phyloP scores from a whole-genome alignment of 495 filamentous ascomycete genomes.

The Articulospora tetracladia region DNA sequence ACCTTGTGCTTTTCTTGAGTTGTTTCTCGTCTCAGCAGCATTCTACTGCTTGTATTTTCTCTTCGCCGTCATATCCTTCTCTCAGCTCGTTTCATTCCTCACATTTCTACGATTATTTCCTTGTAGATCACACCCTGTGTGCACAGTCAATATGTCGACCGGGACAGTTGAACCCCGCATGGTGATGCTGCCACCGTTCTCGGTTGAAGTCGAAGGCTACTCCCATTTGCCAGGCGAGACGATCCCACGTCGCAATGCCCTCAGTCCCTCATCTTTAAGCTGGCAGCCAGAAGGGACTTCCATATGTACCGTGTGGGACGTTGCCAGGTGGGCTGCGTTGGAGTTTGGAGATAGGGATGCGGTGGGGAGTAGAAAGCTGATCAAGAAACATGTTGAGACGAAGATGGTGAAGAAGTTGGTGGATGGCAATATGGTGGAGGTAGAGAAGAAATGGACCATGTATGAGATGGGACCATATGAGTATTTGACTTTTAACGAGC shows the following conservation, averaged over 20 bases:
- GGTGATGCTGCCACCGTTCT: conserved; percentile 49
- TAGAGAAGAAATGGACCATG: conserved; percentile 66
- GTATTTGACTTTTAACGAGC: conserved; percentile 59
- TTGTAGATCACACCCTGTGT: too few relatives aligned
- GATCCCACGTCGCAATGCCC: conserved; percentile 54
- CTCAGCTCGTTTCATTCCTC: too few relatives aligned
- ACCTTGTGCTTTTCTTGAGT: too few relatives aligned
- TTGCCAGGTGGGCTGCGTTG: conserved; percentile 47
- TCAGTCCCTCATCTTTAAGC: conserved; percentile 47
- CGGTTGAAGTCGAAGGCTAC: conserved; percentile 46
- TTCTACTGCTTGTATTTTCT: too few relatives aligned
- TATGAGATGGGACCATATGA: conserved; percentile 59
- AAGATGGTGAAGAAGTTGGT: conserved; percentile 68
- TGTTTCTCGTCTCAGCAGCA: too few relatives aligned
- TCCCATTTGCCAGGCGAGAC: conserved; percentile 56
- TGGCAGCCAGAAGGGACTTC: conserved; percentile 42
- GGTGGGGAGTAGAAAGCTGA: conserved; percentile 52
- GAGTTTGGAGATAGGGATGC: conserved; percentile 54
- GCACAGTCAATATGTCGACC: conserved; percentile 10
- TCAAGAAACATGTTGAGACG: conserved; percentile 55
- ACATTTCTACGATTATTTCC: too few relatives aligned
- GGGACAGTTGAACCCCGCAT: conserved; percentile 23
- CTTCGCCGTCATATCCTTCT: too few relatives aligned
- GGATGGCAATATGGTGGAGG: conserved; percentile 55
- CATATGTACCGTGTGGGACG: conserved; percentile 55